Conservation (phyloP, 1,284 basidiomycete species). For the Bondarzewia mesenterica region DNA sequence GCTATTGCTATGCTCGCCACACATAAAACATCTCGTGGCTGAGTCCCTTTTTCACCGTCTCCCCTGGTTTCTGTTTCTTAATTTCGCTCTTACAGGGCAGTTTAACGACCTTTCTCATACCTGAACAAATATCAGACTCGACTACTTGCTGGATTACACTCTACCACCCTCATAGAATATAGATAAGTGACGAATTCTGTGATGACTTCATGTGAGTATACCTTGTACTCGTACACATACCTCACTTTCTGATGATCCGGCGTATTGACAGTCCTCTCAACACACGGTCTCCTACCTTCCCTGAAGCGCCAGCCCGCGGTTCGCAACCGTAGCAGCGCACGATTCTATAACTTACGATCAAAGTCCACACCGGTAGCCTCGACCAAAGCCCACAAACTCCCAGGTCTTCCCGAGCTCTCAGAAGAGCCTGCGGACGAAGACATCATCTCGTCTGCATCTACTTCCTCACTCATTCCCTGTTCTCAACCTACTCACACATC, state of each 20-base stretch:
- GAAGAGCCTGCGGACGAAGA: not conserved
- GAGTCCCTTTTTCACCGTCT: not conserved
- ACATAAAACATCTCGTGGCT: not conserved
- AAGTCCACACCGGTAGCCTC: not conserved
- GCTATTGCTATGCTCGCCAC: not conserved
- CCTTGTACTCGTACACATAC: not conserved
- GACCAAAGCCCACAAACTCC: conserved; percentile 4
- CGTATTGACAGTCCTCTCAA: conserved; percentile 3
- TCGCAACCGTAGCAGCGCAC: conserved; percentile 8
- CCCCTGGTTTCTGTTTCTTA: not conserved
- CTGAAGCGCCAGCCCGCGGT: conserved; percentile 9
- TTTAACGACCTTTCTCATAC: not conserved
- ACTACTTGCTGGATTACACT: not conserved
- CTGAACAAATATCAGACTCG: no score
- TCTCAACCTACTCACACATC: not conserved
- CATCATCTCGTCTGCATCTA: not conserved
- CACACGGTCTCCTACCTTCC: conserved; percentile 6
- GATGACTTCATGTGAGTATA: not conserved
- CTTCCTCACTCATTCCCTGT: not conserved
- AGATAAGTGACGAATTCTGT: not conserved
- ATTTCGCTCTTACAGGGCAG: not conserved
- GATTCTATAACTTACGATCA: conserved; percentile 4
- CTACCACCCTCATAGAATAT: not conserved
- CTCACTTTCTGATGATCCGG: not conserved
- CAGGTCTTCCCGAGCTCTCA: conserved; percentile 5